Conservation (phyloP, 495 filamentous ascomycete genomes). For the Tetracladium setigerum region DNA sequence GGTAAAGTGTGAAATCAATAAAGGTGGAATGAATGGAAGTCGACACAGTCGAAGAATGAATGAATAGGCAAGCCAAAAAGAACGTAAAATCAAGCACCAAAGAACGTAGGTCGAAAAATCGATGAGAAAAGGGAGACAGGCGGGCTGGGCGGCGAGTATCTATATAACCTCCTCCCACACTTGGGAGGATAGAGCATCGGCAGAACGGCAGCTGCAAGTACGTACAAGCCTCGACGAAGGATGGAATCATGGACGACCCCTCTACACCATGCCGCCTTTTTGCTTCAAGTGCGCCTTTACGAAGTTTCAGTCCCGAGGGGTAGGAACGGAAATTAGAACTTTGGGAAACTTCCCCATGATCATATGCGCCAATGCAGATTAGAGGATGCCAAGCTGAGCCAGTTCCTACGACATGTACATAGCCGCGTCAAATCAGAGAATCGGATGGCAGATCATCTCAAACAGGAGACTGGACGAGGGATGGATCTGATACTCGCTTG, state of each 20-base stretch:
- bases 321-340: conserved; percentile 1
- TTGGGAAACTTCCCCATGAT: too few relatives aligned
- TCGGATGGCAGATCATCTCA: too few relatives aligned
- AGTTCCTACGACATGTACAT: too few relatives aligned
- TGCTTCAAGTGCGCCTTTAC: conserved; percentile 12
- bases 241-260: not conserved
- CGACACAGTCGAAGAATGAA: conserved; percentile 21
- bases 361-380: too few relatives aligned
- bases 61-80: conserved; percentile 13
- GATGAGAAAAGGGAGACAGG: conserved; percentile 9
- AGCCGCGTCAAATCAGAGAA: too few relatives aligned
- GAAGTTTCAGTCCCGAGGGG: conserved; percentile 19
- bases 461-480: too few relatives aligned
- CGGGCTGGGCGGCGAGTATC: not conserved
- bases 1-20: not conserved
- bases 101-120: conserved; percentile 21
- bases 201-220: too few relatives aligned
- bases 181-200: too few relatives aligned
- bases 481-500: too few relatives aligned
- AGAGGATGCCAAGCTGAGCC: too few relatives aligned
- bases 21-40: not conserved
- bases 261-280: conserved; percentile 8
- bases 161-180: conserved; percentile 13
- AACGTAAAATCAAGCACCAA: conserved; percentile 14
- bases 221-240: too few relatives aligned